phyloP scores from a whole-genome alignment of 2,329 filamentous ascomycete genomes.

The Colletotrichum nymphaeae region DNA sequence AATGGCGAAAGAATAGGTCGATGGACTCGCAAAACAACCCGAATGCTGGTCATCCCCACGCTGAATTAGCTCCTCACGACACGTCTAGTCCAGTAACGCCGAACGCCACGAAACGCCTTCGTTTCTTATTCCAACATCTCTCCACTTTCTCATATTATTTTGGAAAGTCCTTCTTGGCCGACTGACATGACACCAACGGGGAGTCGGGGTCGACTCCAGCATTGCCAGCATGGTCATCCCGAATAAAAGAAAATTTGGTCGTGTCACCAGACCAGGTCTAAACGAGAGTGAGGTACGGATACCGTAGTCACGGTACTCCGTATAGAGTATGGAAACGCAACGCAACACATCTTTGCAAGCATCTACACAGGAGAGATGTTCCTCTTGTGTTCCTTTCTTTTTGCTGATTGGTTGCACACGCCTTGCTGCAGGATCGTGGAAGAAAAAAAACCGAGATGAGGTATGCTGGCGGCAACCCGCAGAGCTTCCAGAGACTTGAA shows the following conservation, averaged over 20 bases:
- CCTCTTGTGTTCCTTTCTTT: not conserved
- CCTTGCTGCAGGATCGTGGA: constrained; percentile 38
- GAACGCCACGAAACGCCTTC: constrained; percentile 31
- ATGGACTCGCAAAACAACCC: not conserved
- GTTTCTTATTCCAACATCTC: constrained; percentile 33
- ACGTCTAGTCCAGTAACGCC: not conserved
- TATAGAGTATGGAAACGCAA: not conserved
- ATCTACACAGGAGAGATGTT: not conserved
- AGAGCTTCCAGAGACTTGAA: constrained; percentile 20
- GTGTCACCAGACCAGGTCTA: constrained; percentile 17
- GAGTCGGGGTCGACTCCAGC: not conserved
- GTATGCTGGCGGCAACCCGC: constrained; percentile 26
- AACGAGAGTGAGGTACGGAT: not conserved
- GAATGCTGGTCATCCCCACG: constrained; percentile 4
- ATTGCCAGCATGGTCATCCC: constrained; percentile 6
- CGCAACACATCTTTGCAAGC: not conserved
- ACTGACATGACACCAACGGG: not conserved
- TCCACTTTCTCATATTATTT: constrained; percentile 21
- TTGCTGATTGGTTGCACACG: constrained; percentile 26
- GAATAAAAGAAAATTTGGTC: not conserved
- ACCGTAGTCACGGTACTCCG: not conserved
- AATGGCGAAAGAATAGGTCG: not conserved
- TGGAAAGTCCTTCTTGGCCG: constrained; percentile 27
- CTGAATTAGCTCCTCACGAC: not conserved
- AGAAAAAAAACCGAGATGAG: constrained; percentile 34